phyloP scores from a whole-genome alignment of 2,329 filamentous ascomycete species.

The Ambrosiella cleistominuta region DNA sequence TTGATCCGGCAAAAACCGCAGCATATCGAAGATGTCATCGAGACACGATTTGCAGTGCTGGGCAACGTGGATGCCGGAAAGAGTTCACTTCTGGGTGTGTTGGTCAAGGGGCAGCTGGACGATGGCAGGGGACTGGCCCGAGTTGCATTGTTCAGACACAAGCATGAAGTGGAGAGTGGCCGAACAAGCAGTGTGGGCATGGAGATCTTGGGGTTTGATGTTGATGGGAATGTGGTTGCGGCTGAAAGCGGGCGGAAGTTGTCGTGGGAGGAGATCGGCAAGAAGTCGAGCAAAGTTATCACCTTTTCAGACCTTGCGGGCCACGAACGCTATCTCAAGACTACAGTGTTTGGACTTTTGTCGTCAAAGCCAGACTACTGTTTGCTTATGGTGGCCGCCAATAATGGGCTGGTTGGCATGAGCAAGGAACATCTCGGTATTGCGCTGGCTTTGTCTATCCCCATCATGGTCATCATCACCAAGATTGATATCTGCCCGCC shows the following conservation, averaged over 20 bases:
- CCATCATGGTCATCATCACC: slow-evolving; percentile 93
- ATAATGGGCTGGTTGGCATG: slow-evolving; percentile 95
- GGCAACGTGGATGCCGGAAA: slow-evolving; percentile 97
- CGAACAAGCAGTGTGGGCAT: slow-evolving; percentile 92
- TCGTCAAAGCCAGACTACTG: slow-evolving; percentile 96
- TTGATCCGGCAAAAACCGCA: slow-evolving; percentile 60
- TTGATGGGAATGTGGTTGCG: slow-evolving; percentile 61
- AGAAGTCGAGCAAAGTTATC: slow-evolving; percentile 88
- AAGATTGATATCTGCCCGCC: slow-evolving; percentile 98
- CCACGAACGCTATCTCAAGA: slow-evolving; percentile 86
- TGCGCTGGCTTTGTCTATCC: slow-evolving; percentile 82
- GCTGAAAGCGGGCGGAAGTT: slow-evolving; percentile 70
- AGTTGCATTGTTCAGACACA: slow-evolving; percentile 91
- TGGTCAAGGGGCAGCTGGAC: slow-evolving; percentile 89
- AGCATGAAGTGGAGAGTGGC: slow-evolving; percentile 92
- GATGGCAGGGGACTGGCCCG: slow-evolving; percentile 86
- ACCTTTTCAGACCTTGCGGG: slow-evolving; percentile 90
- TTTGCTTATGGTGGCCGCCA: slow-evolving; percentile 92
- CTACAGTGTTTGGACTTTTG: slow-evolving; percentile 86
- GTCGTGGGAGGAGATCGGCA: slow-evolving; percentile 95
- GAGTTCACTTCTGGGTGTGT: slow-evolving; percentile 83
- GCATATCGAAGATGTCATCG: slow-evolving; percentile 72
- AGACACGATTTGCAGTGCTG: slow-evolving; percentile 90
- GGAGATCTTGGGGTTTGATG: slow-evolving; percentile 98
- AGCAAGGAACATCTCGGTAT: slow-evolving; percentile 96